Percentiles rank a stretch among this genome's conserved stretches.
phyloP scores from a whole-genome alignment of 306 rosid genomes.

The Vigna reflexopilosa region DNA sequence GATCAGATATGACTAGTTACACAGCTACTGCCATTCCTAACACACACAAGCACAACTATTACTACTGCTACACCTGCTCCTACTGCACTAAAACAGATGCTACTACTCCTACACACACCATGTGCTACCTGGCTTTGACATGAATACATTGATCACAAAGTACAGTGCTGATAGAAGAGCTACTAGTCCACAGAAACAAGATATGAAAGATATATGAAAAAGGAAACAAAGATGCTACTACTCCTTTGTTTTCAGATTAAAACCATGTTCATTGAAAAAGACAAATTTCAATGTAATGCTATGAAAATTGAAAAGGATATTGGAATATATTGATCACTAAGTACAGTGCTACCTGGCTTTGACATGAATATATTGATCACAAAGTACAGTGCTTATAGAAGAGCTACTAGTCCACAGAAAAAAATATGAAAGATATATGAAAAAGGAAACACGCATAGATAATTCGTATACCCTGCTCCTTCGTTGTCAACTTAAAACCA shows the following conservation, averaged over 20 bases:
- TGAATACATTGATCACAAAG: too few species aligned
- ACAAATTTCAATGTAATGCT: not conserved
- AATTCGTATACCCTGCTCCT: too few species aligned
- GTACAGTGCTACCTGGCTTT: too few species aligned
- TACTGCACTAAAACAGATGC: not conserved
- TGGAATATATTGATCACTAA: not conserved
- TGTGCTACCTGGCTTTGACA: too few species aligned
- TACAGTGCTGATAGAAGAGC: not conserved
- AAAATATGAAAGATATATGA: not conserved
- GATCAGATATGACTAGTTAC: too few species aligned
- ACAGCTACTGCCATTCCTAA: too few species aligned
- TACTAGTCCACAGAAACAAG: not conserved
- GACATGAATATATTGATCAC: too few species aligned
- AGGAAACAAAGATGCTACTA: not conserved
- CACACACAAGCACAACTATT: not conserved
- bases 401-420: not conserved
- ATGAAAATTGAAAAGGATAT: not conserved
- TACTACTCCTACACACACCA: not conserved
- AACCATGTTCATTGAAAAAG: not conserved
- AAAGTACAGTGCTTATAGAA: not conserved
- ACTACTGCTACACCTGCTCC: not conserved
- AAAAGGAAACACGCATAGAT: not conserved
- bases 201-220: not conserved
- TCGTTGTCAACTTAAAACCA: not conserved
- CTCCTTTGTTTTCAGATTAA: slow-evolving; percentile 14